Base-by-base conservation (phyloP, 2,329 filamentous ascomycete genomes). In the Fusarium setosum region DNA sequence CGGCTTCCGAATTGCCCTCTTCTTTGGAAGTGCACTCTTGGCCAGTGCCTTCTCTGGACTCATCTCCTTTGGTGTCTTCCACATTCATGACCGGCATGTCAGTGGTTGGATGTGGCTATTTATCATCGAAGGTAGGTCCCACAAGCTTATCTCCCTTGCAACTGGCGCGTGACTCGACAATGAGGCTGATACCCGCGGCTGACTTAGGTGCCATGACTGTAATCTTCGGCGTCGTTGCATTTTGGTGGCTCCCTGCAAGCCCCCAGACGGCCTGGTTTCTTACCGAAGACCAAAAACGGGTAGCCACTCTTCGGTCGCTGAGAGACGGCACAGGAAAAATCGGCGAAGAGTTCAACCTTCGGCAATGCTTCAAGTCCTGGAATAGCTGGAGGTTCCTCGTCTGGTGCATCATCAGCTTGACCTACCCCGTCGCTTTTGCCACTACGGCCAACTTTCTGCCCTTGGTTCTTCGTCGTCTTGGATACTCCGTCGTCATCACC, bases 1-100 rank as follows among this genome's bases (percentile, higher is more conserved):
- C 1, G 86, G 83, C 6, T 80, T 88, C 20, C 80, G 88, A 13
- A 89, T 87, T 31, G 86, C 87, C 5, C 79, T 89, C 6, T 81
- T 77, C 20, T 77, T 83, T 34, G 86, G 87, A 1, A 90, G 88
- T 0, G 86, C 87, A 2, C 79, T 92, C 13, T 82, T 92, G 4
- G 88, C 86, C 1, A 88, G 88, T 2, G 89, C 89, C 2, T 91
- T 92, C 68, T 88, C 87, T 3, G 89, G 88, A 2, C 73, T 87
- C 6, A 84, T 88, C 26, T 83, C 84, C 1, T 85, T 84, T 3
- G 86, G 89, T 2, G 90, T 92, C 51, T 86, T 86, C 0, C 80
- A 83, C 17, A 61, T 61, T 15, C 18, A 29, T 1, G 32, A 50
- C 47, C 47, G 32, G 17, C 17, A 47, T 4, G 47, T 26, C 21